Evolutionary conservation across 768 basidiomycete genomes (phyloP), one percentile per base, ranked within the genome.

Genomic region (Russula griseocarnosa): DNA sequence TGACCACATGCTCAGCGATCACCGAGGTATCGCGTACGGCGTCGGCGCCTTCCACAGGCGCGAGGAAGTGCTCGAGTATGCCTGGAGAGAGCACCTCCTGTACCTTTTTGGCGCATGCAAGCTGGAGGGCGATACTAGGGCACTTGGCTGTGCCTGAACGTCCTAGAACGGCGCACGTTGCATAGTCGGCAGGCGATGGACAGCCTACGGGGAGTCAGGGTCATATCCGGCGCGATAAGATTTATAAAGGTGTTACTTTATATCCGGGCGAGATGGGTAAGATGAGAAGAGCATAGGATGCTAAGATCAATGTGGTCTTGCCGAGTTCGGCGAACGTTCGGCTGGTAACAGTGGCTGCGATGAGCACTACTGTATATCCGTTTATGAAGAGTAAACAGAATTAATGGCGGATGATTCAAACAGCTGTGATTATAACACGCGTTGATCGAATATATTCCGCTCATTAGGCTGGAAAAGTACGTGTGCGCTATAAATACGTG

Each of bases 31-130:
- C 76, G n/a, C 87, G 77, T 8, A 98, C 70, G 30, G 80, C 80
- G 0, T 75, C 76, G 18, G 88, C 73, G 24, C 83, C 81, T 3
- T 72, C 74, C 10, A 72, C 63, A 63, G 81, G 73, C 24, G 72
- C 72, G 42, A 95, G 77, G 76, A 94, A 95, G 16, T 77, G 76
- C 69, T 92, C 92, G 24, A 96, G 78, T 8, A 91, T 76, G 1
- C 86, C 86, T 0, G 85, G 83, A 7, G 87, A 83, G 18, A 99
- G 80, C 0, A 88, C 90, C 70, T 98, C 86, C 74, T 98, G 96
- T 0, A 99, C 85, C 71, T 97, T 97, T 80, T 99, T 99, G 3
- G 88, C 87, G 0, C 96, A 96, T 0, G 95, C 94, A 20, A 98
- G 84, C 68, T 98, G 96, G 16, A 98, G 81, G 6, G 89, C 86